Evolutionary conservation across 192 early-diverging fungal genomes (phyloP).

Genomic region (Spizellomyces sp.): DNA sequence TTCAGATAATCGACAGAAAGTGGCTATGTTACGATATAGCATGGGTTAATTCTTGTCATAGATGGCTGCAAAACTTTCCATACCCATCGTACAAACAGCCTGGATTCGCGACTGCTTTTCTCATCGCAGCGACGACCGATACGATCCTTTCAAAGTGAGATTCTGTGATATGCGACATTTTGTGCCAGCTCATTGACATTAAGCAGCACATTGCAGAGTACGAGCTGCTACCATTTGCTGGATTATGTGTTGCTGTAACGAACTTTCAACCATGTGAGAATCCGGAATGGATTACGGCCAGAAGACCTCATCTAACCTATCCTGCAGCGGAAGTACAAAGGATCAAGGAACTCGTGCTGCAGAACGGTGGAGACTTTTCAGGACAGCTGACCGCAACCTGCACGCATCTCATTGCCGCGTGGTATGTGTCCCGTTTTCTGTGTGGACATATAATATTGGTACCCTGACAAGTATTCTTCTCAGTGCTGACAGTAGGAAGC

Average conservation of each 20-base stretch:
- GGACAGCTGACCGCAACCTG: constrained; percentile 21
- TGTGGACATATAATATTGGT: constrained; percentile 1
- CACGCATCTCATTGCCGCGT: constrained; percentile 37
- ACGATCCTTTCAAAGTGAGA: constrained; percentile 8
- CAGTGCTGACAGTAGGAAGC: constrained; percentile 29
- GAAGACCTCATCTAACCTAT: background rate
- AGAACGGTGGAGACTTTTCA: constrained; percentile 28
- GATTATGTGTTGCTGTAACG: constrained; percentile 18
- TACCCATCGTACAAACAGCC: constrained; percentile 23
- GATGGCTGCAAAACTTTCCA: constrained; percentile 25
- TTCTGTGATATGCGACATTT: background rate
- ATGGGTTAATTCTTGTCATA: constrained; percentile 3
- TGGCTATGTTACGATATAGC: background rate
- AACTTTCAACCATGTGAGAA: background rate
- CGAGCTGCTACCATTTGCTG: background rate
- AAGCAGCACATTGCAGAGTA: constrained; percentile 11
- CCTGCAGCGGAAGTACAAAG: background rate
- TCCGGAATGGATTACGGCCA: background rate
- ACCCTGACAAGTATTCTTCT: too few relatives aligned
- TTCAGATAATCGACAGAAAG: background rate
- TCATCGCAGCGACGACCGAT: background rate
- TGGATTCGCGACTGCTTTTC: constrained; percentile 21
- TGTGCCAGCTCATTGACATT: background rate
- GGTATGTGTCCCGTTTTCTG: background rate
- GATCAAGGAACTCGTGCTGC: background rate